Conservation (phyloP, 2,329 filamentous ascomycete genomes). For the Simplicillium aogashimaense region DNA sequence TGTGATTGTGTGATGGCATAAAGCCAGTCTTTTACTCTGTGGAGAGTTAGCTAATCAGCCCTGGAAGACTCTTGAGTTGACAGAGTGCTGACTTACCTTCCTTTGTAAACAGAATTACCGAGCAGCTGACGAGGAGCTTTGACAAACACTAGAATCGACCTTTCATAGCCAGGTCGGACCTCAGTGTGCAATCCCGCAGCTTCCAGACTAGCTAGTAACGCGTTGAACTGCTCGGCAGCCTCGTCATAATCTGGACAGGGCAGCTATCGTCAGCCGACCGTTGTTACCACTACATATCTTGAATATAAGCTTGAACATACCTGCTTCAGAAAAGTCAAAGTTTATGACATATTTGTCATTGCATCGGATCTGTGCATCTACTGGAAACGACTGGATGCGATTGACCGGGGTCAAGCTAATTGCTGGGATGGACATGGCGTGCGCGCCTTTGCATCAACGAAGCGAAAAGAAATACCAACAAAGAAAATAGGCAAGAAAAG, state of each 20-base stretch:
- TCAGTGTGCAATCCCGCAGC: conserved; percentile 58
- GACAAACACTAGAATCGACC: conserved; percentile 57
- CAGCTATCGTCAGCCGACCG: background rate
- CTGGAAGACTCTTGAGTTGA: background rate
- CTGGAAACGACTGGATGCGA: no score
- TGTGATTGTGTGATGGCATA: conserved; percentile 57
- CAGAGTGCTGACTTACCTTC: conserved; percentile 33
- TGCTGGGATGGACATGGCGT: no score
- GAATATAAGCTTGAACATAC: conserved; percentile 13
- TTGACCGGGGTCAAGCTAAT: no score
- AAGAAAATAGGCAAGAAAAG: no score
- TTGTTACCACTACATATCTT: background rate
- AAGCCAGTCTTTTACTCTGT: conserved; percentile 65
- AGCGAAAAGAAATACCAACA: no score
- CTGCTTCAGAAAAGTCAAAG: conserved; percentile 24
- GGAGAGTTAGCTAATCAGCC: background rate
- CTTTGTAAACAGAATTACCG: conserved; percentile 57
- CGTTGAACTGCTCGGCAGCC: conserved; percentile 22
- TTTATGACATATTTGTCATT: conserved; percentile 31
- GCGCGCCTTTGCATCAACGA: no score
- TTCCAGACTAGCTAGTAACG: conserved; percentile 47
- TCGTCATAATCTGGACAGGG: conserved; percentile 19
- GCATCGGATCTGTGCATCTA: conserved; percentile 6
- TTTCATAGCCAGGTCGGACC: conserved; percentile 60
- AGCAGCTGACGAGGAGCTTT: conserved; percentile 53